Percentiles rank a stretch among this genome's conserved stretches.
phyloP scores from a whole-genome alignment of 768 basidiomycete species.

The Mycena crocata region DNA sequence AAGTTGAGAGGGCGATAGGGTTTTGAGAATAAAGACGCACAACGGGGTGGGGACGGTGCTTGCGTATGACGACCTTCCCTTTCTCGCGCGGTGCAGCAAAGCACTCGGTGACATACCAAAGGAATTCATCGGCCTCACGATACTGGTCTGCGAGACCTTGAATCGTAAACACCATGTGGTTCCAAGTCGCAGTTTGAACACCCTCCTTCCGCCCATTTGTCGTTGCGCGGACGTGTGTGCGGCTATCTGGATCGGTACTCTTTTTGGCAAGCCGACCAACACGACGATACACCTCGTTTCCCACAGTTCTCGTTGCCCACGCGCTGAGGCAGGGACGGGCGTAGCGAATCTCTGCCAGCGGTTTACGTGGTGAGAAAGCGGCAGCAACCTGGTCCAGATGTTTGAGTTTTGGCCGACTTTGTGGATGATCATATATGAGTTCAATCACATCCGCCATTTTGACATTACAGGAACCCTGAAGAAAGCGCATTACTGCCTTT shows the following conservation, averaged over 20 bases:
- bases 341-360: not conserved
- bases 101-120: slow-evolving; percentile 35
- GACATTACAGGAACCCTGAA: slow-evolving; percentile 17
- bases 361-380: not conserved
- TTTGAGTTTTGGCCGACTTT: not conserved
- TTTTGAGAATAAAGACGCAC: slow-evolving; percentile 21
- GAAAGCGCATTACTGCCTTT: not conserved
- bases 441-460: slow-evolving; percentile 34
- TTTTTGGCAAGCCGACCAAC: not conserved
- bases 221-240: not conserved
- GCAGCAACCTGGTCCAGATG: not conserved
- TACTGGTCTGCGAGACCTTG: slow-evolving; percentile 26
- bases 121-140: slow-evolving; percentile 21
- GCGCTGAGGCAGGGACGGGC: slow-evolving; percentile 3
- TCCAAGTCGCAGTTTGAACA: slow-evolving; percentile 21
- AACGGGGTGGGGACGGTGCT: slow-evolving; percentile 33
- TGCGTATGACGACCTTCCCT: slow-evolving; percentile 28
- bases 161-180: slow-evolving; percentile 33
- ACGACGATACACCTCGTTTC: not conserved
- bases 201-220: not conserved
- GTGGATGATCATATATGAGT: slow-evolving; percentile 32
- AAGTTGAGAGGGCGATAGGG: not conserved
- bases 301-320: slow-evolving; percentile 8
- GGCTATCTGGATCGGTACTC: not conserved
- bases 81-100: slow-evolving; percentile 30